Base-by-base conservation (phyloP, 2,329 filamentous ascomycete genomes). In the Paraconiothyrium brasiliense region DNA sequence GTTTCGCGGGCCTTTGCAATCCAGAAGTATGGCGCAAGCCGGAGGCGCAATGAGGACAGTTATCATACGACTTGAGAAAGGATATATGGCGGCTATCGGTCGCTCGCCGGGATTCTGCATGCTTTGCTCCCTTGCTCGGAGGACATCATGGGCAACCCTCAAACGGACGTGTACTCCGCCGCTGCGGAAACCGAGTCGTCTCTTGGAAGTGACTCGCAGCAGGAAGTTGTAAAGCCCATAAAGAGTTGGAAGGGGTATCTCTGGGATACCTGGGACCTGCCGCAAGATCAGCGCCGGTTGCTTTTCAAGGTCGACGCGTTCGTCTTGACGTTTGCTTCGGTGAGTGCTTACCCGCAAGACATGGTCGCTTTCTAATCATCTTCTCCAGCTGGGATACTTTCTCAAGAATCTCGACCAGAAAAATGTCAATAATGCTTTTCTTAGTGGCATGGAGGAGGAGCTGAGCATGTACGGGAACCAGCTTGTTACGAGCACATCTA, bases 241-340 rank as follows among this genome's bases (percentile, higher is more conserved):
- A 56, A 47, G 39, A 56, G 39, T 9, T 56, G 54, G 54, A 56
- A 56, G 22, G 54, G 54, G 7, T 56, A 56, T n/a, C 9, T 56
- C 6, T 56, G 54, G 54, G 54, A 56, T 46, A 56, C 54, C 13
- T 56, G 54, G 54, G 54, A 56, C 13, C 27, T 56, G 10, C 54
- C 54, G 9, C 37, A 20, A 8, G 54, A 56, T 8, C 35, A 47
- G 16, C 54, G 54, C 43, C 41, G 41, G 41, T 37, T 56, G 16
- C 54, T 56, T 3, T 56, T 56, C 41, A 56, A 56, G 24, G 54
- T 56, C 39, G 54, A 56, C 39, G 54, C 54, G 27, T 48, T 56
- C 27, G 54, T 56, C 41, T 35, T 56, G 41, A 56, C 41, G 3
- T 56, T 56, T 47, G 54, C 54, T 46, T 43, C 54, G 16, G 54